Conservation (phyloP, 208 protist species). For the Trichomonas vaginalis region DNA sequence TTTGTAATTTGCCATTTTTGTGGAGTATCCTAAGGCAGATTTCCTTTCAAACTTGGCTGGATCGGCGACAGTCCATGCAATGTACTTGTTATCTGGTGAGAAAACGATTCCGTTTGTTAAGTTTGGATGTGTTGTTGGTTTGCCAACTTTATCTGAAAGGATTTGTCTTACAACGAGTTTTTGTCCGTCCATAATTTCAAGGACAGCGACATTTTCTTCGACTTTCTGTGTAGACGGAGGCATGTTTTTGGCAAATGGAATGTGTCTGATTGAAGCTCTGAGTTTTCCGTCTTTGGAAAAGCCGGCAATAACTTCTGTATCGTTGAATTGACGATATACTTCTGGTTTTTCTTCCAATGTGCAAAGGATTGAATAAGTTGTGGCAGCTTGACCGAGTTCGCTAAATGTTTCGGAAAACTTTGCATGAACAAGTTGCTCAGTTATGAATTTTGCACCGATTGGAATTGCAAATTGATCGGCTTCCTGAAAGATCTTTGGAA, state of each 20-base stretch:
- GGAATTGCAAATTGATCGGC: neutral
- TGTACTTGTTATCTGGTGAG: neutral
- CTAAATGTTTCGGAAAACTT: neutral
- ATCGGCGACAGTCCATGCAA: neutral
- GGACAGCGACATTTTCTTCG: neutral
- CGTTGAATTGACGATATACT: neutral
- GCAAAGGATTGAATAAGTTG: no score
- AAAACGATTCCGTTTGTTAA: neutral
- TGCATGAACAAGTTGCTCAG: neutral
- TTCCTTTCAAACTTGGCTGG: neutral
- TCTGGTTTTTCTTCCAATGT: neutral
- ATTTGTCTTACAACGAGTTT: neutral
- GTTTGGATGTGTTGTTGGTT: neutral
- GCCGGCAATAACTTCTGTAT: neutral
- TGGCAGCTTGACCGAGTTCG: neutral
- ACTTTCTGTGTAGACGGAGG: neutral
- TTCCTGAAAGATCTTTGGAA: neutral
- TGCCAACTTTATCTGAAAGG: neutral
- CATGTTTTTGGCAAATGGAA: neutral
- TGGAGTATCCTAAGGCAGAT: neutral
- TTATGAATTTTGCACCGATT: neutral
- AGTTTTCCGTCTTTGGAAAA: neutral
- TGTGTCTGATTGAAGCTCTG: neutral
- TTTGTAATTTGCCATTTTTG: neutral
- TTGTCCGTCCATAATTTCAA: neutral